A percentile compares a stretch with the other conserved stretches of the same genome.
phyloP scores from a whole-genome alignment of 2,329 filamentous ascomycete species.

The Xylariaceae sp. region DNA sequence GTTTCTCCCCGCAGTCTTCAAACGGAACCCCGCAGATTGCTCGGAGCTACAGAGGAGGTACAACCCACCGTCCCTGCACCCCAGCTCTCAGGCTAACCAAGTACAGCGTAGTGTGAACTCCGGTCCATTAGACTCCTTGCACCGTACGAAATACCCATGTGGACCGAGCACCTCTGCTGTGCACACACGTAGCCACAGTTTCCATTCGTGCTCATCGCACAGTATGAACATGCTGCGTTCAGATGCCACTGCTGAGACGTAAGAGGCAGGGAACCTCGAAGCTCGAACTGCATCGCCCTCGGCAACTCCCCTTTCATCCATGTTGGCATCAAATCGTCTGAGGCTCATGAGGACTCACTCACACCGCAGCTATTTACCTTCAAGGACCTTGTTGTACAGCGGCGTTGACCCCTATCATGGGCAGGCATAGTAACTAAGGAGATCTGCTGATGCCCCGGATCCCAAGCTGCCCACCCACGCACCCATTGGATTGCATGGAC shows the following conservation, averaged over 20 bases:
- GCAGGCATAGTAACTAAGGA: neutral
- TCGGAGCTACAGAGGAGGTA: neutral
- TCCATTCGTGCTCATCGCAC: neutral
- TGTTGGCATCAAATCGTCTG: neutral
- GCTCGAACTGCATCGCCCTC: neutral
- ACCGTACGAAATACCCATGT: neutral
- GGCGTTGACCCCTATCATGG: slow-evolving; percentile 1
- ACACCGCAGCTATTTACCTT: neutral
- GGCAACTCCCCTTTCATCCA: neutral
- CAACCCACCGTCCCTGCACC: neutral
- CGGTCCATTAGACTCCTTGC: too few species aligned
- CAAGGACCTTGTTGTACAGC: neutral
- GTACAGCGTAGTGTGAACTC: neutral
- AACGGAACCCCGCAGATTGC: neutral
- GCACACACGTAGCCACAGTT: neutral
- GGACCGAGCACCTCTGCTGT: neutral
- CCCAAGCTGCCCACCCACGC: neutral
- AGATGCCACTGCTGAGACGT: neutral
- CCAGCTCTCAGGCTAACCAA: neutral
- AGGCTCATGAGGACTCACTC: neutral
- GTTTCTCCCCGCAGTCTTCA: neutral
- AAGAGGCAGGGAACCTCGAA: neutral
- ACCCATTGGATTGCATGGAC: neutral
- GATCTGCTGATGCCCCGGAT: neutral
- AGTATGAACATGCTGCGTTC: neutral